Base-by-base conservation (phyloP, 2,329 filamentous ascomycete species). In the Elsinoe fawcettii region DNA sequence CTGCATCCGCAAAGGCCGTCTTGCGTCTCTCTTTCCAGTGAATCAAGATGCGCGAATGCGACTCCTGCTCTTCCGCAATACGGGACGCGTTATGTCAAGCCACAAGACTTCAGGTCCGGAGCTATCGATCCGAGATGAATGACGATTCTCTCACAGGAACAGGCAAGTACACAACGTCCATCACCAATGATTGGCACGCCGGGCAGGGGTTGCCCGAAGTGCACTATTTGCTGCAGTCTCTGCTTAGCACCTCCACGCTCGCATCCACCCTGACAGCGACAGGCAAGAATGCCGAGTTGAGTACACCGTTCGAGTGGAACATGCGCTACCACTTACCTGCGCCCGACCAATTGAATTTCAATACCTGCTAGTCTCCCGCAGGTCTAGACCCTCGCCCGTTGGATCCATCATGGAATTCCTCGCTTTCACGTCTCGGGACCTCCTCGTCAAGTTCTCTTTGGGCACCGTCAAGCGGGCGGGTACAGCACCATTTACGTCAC, bases 191-290 rank as follows among this genome's bases (percentile, higher is more conserved):
- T 16, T 36, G 30, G 34, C 25, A 32, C 25, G 46, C 46, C 27
- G n/a, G 23, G 11, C 22, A 47, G 20, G 41, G 41, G 22, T 30
- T 22, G 11, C 22, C 22, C 22, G 20, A 49, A 51, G n/a, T 2
- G 20, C 49, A 53, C 49, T 53, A 39, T 53, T 53, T 53, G 32
- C 30, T 39, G 49, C 49, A 53, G 49, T 37, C 49, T 39, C 49
- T 53, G 49, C 49, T 53, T 39, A 53, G 49, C 49, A 53, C 30
- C 46, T 51, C 46, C 46, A 51, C 46, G 46, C 46, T 22, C 46
- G 16, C 30, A 18, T 34, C 30, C 46, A 34, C 30, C 18, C 49
- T 7, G 16, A 53, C 12, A 53, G n/a, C 18, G 18, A 23, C 32
- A 34, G 49, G 49, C 49, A 51, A 37, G 30, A 51, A 51, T 51